These are phyloP conservation scores for Nothophytophthora sp. DNA, from an alignment of 352 stramenopile genomes.

Conservation along the genomic window DNA sequence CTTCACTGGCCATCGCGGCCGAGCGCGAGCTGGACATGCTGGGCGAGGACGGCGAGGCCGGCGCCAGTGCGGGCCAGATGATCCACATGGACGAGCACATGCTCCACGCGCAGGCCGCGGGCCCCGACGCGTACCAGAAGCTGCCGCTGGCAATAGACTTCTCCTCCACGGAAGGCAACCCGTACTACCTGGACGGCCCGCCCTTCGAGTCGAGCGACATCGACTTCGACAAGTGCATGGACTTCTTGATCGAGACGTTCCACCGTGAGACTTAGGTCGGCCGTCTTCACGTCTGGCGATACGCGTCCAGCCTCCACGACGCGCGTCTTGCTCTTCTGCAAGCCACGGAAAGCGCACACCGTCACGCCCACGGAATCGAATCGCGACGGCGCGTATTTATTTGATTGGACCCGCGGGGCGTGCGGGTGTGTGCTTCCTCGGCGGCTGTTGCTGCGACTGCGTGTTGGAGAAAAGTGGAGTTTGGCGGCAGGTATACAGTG, in stretches of 20 bases:
- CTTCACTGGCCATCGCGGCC: constrained; percentile 69
- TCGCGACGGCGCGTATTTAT: constrained; percentile 31
- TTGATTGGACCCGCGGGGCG: constrained; percentile 25
- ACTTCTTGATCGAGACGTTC: constrained; percentile 80
- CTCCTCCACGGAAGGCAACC: constrained; percentile 39
- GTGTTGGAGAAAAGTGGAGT: constrained; percentile 11
- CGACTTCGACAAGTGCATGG: constrained; percentile 81
- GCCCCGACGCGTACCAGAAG: constrained; percentile 48
- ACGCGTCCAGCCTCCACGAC: too few relatives aligned
- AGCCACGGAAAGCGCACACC: too few relatives aligned
- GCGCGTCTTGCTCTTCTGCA: too few relatives aligned
- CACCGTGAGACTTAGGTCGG: constrained; percentile 44
- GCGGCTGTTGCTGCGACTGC: constrained; percentile 9
- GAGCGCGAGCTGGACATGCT: constrained; percentile 74
- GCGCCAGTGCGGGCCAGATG: constrained; percentile 31
- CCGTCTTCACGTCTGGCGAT: not conserved
- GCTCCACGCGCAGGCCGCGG: constrained; percentile 11
- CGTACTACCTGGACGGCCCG: constrained; percentile 50
- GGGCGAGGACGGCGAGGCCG: constrained; percentile 40
- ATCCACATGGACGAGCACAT: constrained; percentile 22
- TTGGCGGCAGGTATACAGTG: constrained; percentile 11
- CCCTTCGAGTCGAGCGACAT: constrained; percentile 57
- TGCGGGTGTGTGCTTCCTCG: constrained; percentile 17
- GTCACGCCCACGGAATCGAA: constrained; percentile 23
- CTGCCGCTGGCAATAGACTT: constrained; percentile 51